Conservation (phyloP, 202 grass and related monocot genomes). For the Schoenoplectus tabernaemontani region DNA sequence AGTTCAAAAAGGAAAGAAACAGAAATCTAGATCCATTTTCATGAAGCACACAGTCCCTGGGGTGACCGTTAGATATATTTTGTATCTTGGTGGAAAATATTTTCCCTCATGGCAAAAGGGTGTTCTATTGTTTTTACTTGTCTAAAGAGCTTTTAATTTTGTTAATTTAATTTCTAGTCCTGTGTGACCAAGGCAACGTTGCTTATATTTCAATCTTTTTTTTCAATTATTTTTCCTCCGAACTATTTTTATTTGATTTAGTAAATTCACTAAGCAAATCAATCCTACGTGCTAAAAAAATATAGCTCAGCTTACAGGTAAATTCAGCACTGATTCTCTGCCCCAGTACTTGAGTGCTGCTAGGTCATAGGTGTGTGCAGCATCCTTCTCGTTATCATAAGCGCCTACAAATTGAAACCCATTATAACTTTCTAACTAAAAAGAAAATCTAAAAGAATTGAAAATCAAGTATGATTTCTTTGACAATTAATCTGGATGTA, state of each 20-base stretch:
- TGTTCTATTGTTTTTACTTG: background rate
- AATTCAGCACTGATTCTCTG: slow-evolving; percentile 67
- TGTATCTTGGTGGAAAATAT: too few relatives aligned
- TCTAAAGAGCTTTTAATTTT: background rate
- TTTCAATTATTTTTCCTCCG: background rate
- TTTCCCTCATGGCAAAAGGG: too few relatives aligned
- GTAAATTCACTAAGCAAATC: too few relatives aligned
- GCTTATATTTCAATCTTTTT: background rate
- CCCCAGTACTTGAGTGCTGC: slow-evolving; percentile 98
- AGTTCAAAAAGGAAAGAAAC: too few relatives aligned
- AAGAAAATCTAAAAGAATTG: background rate
- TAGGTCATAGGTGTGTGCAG: slow-evolving; percentile 86
- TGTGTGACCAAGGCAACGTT: background rate
- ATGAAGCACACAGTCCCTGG: too few relatives aligned
- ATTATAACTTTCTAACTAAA: background rate
- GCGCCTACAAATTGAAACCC: slow-evolving; percentile 52
- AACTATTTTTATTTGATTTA: background rate
- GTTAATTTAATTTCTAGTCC: background rate
- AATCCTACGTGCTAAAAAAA: background rate
- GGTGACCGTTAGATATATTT: too few relatives aligned
- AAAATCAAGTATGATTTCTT: background rate
- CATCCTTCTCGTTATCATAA: slow-evolving; percentile 83
- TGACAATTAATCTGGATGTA: background rate
- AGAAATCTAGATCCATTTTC: too few relatives aligned
- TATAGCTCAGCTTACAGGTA: slow-evolving; percentile 42